Base-by-base conservation (phyloP, 768 basidiomycete genomes). In the Lepiota brunneoincarnata region DNA sequence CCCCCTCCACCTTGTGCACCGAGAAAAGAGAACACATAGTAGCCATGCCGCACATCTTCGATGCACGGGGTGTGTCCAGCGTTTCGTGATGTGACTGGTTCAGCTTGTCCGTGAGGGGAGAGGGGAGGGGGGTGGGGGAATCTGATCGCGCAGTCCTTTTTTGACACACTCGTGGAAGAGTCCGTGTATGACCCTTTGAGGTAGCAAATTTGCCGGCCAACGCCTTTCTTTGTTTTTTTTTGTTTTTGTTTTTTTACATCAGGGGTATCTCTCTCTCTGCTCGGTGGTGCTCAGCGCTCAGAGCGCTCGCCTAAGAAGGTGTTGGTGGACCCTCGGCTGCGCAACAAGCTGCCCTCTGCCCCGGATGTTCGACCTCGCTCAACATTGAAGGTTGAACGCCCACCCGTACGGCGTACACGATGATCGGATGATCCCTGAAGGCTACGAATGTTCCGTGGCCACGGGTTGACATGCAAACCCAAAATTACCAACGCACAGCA, bases 361-460 rank as follows among this genome's bases (percentile, higher is more conserved):
- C 31, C 11, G 2, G 7, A 31, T 10, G 31, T 31, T 9, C 54
- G 38, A n/a, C 48, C 48, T 38, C 42, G 36, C 21, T 24, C 24
- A 49, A 31, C 20, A n/a, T n/a, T n/a, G n/a, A n/a, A n/a, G n/a
- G n/a, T n/a, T n/a, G n/a, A n/a, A n/a, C n/a, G n/a, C n/a, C n/a
- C n/a, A n/a, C 37, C 43, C 51, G 36, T 49, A 54, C 26, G 23
- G 38, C 21, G 12, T 42, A n/a, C 23, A 48, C 51, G 44, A 52
- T 57, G 59, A 63, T 56, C 39, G 54, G 57, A 46, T 54, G 39
- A 40, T 42, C 51, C 60, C 53, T 20, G 20, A 34, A 47, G 42
- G 18, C 45, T 35, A 64, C 63, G 66, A 67, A 65, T 60, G 63
- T 63, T 67, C 64, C 66, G 51, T 54, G 50, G 40, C 43, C 45